These are phyloP conservation scores for Podila clonocystis DNA, from an alignment of 192 early-diverging fungal species.

Conservation along the genomic window DNA sequence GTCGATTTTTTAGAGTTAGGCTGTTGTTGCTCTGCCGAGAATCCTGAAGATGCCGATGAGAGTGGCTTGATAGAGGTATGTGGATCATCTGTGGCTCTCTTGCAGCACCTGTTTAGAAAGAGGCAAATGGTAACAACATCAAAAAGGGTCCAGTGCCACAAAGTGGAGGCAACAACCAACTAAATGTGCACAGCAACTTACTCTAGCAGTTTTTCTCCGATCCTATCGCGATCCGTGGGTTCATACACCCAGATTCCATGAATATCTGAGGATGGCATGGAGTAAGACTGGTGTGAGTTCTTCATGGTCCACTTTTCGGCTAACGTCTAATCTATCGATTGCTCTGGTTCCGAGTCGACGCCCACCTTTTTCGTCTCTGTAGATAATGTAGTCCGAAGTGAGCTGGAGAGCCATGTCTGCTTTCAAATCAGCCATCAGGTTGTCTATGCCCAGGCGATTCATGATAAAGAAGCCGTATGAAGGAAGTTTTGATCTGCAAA, in stretches of 20 bases:
- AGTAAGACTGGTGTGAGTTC: neutral
- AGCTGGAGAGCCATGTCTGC: constrained; percentile 82
- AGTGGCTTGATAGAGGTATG: neutral
- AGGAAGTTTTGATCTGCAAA: constrained; percentile 59
- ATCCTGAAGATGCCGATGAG: neutral
- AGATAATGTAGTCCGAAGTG: constrained; percentile 90
- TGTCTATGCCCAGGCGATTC: constrained; percentile 88
- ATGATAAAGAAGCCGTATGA: constrained; percentile 86
- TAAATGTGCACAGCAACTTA: constrained; percentile 30
- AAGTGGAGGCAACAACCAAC: neutral
- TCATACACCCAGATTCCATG: constrained; percentile 86
- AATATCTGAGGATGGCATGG: constrained; percentile 59
- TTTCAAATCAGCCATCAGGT: constrained; percentile 74
- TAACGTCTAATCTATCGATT: too few relatives aligned
- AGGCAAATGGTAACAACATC: neutral
- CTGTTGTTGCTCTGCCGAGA: neutral
- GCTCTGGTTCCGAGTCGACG: neutral
- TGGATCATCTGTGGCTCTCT: constrained; percentile 30
- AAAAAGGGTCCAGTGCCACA: neutral
- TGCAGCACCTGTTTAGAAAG: constrained; percentile 17
- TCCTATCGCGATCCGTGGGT: constrained; percentile 69
- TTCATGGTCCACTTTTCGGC: neutral
- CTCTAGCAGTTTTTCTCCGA: constrained; percentile 60
- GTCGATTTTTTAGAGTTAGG: neutral
- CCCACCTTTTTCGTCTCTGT: constrained; percentile 70